Percentiles rank a stretch among this genome's conserved stretches.
Evolutionary conservation across 2,329 filamentous ascomycete genomes (phyloP).

Genomic region (Talaromyces atroroseus): DNA sequence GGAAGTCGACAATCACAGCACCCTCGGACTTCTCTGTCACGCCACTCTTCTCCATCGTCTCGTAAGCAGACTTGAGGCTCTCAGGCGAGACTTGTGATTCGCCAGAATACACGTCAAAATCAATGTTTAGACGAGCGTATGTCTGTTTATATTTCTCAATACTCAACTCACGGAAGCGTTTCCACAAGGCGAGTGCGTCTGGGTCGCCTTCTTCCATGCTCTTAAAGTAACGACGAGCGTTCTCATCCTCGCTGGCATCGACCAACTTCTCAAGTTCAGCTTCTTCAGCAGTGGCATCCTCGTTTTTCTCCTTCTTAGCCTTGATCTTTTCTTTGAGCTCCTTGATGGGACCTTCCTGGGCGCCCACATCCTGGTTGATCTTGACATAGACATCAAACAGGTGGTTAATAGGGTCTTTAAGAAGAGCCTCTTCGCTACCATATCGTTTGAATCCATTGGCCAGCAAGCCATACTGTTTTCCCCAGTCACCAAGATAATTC

Average conservation of each 20-base stretch:
- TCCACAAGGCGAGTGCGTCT: constrained; percentile 57
- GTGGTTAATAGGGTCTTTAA: constrained; percentile 59
- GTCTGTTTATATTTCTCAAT: constrained; percentile 61
- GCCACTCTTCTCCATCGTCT: constrained; percentile 53
- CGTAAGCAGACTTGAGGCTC: constrained; percentile 57
- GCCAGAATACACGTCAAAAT: constrained; percentile 62
- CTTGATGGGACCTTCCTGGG: constrained; percentile 55
- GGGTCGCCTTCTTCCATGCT: constrained; percentile 60
- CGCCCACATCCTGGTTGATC: constrained; percentile 53
- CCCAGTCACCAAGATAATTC: constrained; percentile 66
- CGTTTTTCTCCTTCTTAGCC: constrained; percentile 43
- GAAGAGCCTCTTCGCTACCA: constrained; percentile 55
- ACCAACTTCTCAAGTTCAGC: constrained; percentile 45
- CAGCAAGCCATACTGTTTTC: constrained; percentile 61
- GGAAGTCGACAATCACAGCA: constrained; percentile 63
- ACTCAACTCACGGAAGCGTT: constrained; percentile 58
- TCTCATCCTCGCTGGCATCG: constrained; percentile 54
- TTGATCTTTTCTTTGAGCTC: constrained; percentile 48
- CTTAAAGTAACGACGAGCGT: constrained; percentile 60
- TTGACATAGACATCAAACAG: constrained; percentile 63
- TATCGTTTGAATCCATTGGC: constrained; percentile 59
- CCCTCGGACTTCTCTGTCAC: constrained; percentile 61
- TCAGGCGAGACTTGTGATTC: constrained; percentile 62
- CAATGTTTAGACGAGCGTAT: constrained; percentile 60
- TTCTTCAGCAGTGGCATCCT: constrained; percentile 46